Evolutionary conservation across 106 monocot species (phyloP), one percentile per base, ranked within the genome.

Genomic region (Dendrobium chrysotoxum): DNA sequence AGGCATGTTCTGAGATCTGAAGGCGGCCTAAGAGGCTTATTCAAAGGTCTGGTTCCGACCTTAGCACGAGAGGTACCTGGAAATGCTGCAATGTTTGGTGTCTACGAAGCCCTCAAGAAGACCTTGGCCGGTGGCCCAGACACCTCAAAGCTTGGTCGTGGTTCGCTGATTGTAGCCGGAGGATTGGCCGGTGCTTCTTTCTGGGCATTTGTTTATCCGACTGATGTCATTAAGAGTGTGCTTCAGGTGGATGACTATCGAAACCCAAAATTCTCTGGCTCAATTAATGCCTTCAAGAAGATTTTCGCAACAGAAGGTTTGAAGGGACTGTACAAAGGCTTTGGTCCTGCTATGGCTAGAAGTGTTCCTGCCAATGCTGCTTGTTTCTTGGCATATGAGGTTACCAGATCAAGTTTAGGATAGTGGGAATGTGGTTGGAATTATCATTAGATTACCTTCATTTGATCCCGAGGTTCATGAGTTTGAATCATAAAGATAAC

Each of bases 301-400:
- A 97, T 97, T 16, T 76, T 90, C 11, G 89, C 92, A 5, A 77
- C 92, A 11, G 96, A 97, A 42, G 93, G 96, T 15, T 77, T 85
- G 41, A 97, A 94, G 83, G 94, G 94, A 7, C 89, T 97, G n/a
- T 97, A 97, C 83, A 93, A 72, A 83, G 96, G 96, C 0, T 96
- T 96, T n/a, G 93, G 96, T 20, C 96, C 93, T 3, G 96, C 96
- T 46, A 94, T 96, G 96, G 88, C 80, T 41, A 90, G 96, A 42
- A 96, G 93, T 70, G 87, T 96, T 28, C 96, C 93, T 5, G 96
- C 96, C 38, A 97, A 94, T 84, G 92, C 89, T 7, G 94, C 92
- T 0, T 97, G 96, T 79, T 97, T 97, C 84, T 77, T 97, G 79
- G 96, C 93, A 5, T 97, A 97, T 30, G 96, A 97, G 86, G 78